Percentiles rank a stretch among this genome's conserved stretches.
Conservation (phyloP, 352 stramenopile species). For the Phytophthora sansomeana region DNA sequence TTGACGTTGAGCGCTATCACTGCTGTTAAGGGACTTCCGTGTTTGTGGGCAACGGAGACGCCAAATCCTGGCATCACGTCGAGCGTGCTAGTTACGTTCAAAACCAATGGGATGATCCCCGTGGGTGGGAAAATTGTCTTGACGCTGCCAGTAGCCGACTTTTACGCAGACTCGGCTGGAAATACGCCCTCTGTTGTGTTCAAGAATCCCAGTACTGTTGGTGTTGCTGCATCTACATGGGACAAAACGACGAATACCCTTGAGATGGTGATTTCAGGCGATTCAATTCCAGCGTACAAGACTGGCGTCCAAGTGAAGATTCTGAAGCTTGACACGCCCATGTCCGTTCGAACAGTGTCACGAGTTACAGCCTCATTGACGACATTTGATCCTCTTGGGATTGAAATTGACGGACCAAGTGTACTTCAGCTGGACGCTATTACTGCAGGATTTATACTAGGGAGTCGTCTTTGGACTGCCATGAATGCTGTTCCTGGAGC, state of each 20-base stretch:
- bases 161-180: slow-evolving; percentile 37
- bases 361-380: slow-evolving; percentile 37
- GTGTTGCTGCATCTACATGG: slow-evolving; percentile 35
- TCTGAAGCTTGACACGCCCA: slow-evolving; percentile 48
- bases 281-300: slow-evolving; percentile 45
- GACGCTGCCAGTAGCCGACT: slow-evolving; percentile 44
- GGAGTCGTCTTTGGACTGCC: slow-evolving; percentile 57
- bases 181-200: slow-evolving; percentile 38
- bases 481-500: slow-evolving; percentile 51
- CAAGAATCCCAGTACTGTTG: slow-evolving; percentile 26
- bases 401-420: slow-evolving; percentile 63
- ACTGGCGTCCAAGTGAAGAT: slow-evolving; percentile 44
- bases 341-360: slow-evolving; percentile 38
- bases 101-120: slow-evolving; percentile 55
- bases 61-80: slow-evolving; percentile 60
- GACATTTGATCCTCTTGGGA: slow-evolving; percentile 49
- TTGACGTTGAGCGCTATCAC: slow-evolving; percentile 47
- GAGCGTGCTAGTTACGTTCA: slow-evolving; percentile 49
- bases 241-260: slow-evolving; percentile 15
- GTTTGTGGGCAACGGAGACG: slow-evolving; percentile 46
- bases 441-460: slow-evolving; percentile 48
- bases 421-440: slow-evolving; percentile 54
- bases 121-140: slow-evolving; percentile 49
- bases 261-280: slow-evolving; percentile 27
- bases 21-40: slow-evolving; percentile 44